phyloP scores from a whole-genome alignment of 2,329 filamentous ascomycete species.

The Podosphaera aphanis region DNA sequence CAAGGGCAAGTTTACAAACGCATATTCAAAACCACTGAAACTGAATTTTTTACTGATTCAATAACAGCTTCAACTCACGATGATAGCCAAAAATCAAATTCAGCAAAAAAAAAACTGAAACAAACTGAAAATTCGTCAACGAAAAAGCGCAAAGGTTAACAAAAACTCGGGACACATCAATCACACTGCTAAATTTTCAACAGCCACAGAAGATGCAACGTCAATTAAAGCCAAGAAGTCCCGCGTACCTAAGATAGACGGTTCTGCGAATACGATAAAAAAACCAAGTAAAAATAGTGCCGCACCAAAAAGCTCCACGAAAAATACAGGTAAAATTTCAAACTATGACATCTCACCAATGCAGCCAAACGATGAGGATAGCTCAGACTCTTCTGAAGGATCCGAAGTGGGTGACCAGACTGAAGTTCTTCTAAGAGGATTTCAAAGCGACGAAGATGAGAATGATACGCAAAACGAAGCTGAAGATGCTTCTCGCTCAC shows the following conservation, averaged over 20 bases:
- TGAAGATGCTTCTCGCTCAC: conserved; percentile 21
- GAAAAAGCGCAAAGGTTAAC: conserved; percentile 17
- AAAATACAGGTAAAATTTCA: conserved; percentile 3
- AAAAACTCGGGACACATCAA: conserved; percentile 3
- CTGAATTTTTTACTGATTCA: conserved; percentile 3
- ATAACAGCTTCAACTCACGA: conserved; percentile 17
- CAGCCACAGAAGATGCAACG: conserved; percentile 3
- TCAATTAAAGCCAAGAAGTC: conserved; percentile 14
- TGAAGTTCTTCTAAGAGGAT: conserved; percentile 27
- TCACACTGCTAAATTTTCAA: neutral
- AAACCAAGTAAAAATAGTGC: neutral
- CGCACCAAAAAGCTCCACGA: conserved; percentile 4
- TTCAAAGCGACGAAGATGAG: conserved; percentile 29
- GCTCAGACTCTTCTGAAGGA: conserved; percentile 4
- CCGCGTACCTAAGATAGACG: neutral
- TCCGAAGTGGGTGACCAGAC: conserved; percentile 26
- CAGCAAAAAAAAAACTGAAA: conserved; percentile 17
- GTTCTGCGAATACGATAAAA: conserved; percentile 4
- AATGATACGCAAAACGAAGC: conserved; percentile 17
- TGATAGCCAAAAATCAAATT: conserved; percentile 17
- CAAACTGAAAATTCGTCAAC: conserved; percentile 7
- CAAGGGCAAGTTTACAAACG: conserved; percentile 20
- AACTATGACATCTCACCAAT: conserved; percentile 1
- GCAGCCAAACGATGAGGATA: conserved; percentile 2
- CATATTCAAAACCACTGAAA: neutral